These are phyloP conservation scores for Xylaria sp. DNA, from an alignment of 2,329 filamentous ascomycete genomes.

Conservation along the genomic window DNA sequence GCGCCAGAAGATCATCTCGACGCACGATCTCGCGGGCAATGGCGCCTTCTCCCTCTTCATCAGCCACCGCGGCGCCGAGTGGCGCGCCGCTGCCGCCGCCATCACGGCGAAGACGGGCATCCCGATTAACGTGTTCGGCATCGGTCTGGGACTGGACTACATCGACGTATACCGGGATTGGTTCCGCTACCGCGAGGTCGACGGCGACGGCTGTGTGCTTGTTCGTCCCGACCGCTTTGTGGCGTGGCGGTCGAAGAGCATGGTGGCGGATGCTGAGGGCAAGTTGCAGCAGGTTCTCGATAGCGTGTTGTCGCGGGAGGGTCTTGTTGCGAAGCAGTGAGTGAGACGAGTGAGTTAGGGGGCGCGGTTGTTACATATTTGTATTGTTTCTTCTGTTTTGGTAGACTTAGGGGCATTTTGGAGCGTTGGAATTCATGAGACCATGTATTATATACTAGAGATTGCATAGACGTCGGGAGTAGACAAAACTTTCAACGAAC, in stretches of 20 bases:
- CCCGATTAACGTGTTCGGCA: constrained; percentile 43
- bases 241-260: constrained; percentile 41
- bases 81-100: constrained; percentile 44
- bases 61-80: constrained; percentile 51
- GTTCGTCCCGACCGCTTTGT: constrained; percentile 56
- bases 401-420: no score
- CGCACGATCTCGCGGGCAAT: constrained; percentile 55
- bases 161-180: constrained; percentile 60
- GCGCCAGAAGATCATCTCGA: constrained; percentile 45
- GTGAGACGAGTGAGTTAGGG: not conserved
- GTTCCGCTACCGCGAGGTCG: constrained; percentile 47
- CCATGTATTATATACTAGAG: no score
- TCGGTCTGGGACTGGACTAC: constrained; percentile 55
- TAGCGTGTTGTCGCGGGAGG: constrained; percentile 13
- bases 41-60: constrained; percentile 47
- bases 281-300: constrained; percentile 24
- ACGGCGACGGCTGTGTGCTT: constrained; percentile 53
- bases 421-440: no score
- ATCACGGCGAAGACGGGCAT: constrained; percentile 39
- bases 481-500: no score
- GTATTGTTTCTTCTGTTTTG: no score
- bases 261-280: constrained; percentile 14
- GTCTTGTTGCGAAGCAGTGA: not conserved
- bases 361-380: no score
- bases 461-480: no score